phyloP scores from a whole-genome alignment of 2,329 filamentous ascomycete genomes.

The Penicillium sp. region DNA sequence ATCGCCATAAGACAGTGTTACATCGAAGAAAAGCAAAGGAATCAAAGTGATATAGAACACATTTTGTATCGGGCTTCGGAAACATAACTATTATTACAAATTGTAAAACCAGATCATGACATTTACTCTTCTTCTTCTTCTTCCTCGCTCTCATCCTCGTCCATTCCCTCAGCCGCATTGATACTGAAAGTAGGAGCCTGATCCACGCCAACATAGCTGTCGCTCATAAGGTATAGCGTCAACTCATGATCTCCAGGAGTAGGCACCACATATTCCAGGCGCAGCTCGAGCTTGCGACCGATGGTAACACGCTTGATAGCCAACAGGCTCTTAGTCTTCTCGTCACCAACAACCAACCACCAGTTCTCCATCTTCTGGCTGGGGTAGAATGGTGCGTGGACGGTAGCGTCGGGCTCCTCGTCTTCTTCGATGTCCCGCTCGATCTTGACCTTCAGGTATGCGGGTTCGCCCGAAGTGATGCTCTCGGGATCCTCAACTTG shows the following conservation, averaged over 20 bases:
- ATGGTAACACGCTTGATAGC: conserved; percentile 94
- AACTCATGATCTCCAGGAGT: conserved; percentile 76
- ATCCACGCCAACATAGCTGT: conserved; percentile 93
- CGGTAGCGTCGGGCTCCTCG: conserved; percentile 67
- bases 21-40: neutral
- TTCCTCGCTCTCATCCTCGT: conserved; percentile 82
- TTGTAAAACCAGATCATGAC: conserved; percentile 3
- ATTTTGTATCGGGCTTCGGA: conserved; percentile 12
- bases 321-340: conserved; percentile 74
- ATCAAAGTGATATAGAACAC: conserved; percentile 5
- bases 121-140: conserved; percentile 60
- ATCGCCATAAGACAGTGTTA: neutral
- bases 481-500: conserved; percentile 71
- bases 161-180: conserved; percentile 81
- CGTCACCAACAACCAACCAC: conserved; percentile 95
- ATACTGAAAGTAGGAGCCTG: conserved; percentile 86
- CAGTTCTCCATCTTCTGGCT: conserved; percentile 89
- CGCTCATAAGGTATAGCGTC: conserved; percentile 90
- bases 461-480: conserved; percentile 69
- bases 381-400: conserved; percentile 93
- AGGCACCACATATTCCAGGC: conserved; percentile 80
- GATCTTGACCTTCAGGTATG: conserved; percentile 75
- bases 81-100: conserved; percentile 17
- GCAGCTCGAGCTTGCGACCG: conserved; percentile 64
- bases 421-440: conserved; percentile 70